Percentiles rank a stretch among this genome's conserved stretches.
These are phyloP conservation scores for Talaromyces sp. DNA, from an alignment of 2,329 filamentous ascomycete genomes.

Conservation along the genomic window DNA sequence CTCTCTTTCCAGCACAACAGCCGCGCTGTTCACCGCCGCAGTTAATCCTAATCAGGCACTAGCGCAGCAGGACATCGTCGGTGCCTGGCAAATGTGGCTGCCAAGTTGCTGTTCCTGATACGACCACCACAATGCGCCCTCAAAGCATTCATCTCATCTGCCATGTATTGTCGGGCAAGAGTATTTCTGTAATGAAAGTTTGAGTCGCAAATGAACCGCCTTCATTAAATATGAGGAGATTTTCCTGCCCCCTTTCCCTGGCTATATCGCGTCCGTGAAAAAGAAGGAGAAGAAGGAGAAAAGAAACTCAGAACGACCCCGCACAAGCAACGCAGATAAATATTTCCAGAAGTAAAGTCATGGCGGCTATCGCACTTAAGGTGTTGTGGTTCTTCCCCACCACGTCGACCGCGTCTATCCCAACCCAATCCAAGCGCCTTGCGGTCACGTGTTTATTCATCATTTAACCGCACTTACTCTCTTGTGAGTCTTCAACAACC, in stretches of 20 bases:
- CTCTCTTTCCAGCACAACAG: not conserved
- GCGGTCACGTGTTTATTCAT: not conserved
- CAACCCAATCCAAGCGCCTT: slow-evolving; percentile 5
- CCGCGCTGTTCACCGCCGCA: slow-evolving; percentile 5
- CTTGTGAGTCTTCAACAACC: not conserved
- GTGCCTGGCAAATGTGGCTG: slow-evolving; percentile 6
- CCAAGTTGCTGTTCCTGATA: not conserved
- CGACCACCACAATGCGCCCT: not conserved
- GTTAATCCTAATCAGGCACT: not conserved
- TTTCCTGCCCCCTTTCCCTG: no score
- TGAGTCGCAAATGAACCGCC: not conserved
- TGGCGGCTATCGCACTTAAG: not conserved
- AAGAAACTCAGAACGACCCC: not conserved
- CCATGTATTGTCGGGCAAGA: not conserved
- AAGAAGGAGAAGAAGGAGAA: not conserved
- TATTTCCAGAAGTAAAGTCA: not conserved
- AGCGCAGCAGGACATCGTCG: not conserved
- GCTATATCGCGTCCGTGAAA: not conserved
- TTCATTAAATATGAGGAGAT: no score
- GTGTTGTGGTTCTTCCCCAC: slow-evolving; percentile 6
- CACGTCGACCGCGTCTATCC: slow-evolving; percentile 8
- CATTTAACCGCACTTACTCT: not conserved
- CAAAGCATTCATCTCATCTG: not conserved
- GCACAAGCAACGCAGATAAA: not conserved
- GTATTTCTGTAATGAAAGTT: not conserved